Evolutionary conservation across 2,329 filamentous ascomycete species (phyloP).

Genomic region (Zasmidium cellare): DNA sequence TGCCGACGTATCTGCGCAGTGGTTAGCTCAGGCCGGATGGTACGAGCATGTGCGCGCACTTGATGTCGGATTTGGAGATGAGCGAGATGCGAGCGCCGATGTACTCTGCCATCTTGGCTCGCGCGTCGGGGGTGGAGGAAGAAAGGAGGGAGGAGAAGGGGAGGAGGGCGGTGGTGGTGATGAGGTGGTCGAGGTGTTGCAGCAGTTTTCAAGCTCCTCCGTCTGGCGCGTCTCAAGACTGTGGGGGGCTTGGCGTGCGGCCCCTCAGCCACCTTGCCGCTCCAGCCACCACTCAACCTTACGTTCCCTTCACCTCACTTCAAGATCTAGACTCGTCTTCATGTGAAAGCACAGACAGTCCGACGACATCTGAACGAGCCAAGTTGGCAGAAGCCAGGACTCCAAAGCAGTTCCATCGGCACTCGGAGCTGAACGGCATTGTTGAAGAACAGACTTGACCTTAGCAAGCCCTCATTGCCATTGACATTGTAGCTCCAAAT

Average conservation of each 20-base stretch:
- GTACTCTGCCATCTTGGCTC: constrained; percentile 58
- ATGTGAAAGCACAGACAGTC: too few relatives aligned
- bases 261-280: too few relatives aligned
- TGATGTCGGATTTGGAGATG: constrained; percentile 96
- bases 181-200: constrained; percentile 7
- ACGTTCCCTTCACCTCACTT: too few relatives aligned
- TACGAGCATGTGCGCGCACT: constrained; percentile 54
- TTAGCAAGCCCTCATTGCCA: neutral
- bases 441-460: too few relatives aligned
- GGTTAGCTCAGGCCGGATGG: constrained; percentile 10
- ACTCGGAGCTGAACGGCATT: too few relatives aligned
- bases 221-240: neutral
- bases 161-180: constrained; percentile 5
- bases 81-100: constrained; percentile 87
- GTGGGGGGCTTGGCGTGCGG: too few relatives aligned
- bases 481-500: constrained; percentile 3
- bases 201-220: neutral
- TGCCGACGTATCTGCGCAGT: constrained; percentile 80
- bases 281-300: too few relatives aligned
- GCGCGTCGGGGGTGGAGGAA: constrained; percentile 5
- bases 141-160: neutral
- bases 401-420: too few relatives aligned
- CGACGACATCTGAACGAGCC: too few relatives aligned
- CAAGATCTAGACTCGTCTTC: too few relatives aligned
- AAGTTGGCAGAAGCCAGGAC: too few relatives aligned